Conservation (phyloP, 108 stramenopile genomes). For the Seminavis robusta region DNA sequence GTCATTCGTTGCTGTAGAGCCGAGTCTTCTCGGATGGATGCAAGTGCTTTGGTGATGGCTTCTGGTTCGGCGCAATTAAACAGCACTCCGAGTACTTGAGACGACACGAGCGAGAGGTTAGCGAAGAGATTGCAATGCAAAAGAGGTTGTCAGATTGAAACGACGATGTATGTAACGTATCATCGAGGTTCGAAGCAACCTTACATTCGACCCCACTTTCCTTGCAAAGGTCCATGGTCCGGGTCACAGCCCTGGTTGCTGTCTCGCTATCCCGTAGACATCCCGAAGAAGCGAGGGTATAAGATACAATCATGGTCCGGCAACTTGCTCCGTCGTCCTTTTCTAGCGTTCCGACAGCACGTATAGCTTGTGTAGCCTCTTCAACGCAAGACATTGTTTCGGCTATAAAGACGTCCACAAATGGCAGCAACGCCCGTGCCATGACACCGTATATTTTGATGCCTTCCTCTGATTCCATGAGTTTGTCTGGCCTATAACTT, state of each 20-base stretch:
- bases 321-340: neutral
- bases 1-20: constrained; percentile 11
- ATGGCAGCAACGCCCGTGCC: constrained; percentile 43
- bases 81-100: constrained; percentile 52
- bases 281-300: constrained; percentile 54
- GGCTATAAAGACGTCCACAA: constrained; percentile 67
- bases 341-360: constrained; percentile 35
- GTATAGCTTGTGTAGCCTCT: constrained; percentile 68
- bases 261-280: constrained; percentile 58
- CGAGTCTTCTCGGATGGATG: constrained; percentile 25
- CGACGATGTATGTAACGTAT: too few species aligned
- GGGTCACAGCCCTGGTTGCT: constrained; percentile 8
- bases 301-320: constrained; percentile 61
- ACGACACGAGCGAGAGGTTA: too few species aligned
- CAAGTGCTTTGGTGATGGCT: constrained; percentile 62
- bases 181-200: too few species aligned
- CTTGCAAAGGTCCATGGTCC: neutral
- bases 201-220: neutral
- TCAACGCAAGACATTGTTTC: constrained; percentile 80
- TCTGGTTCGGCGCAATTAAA: constrained; percentile 86
- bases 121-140: too few species aligned
- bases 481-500: constrained; percentile 71
- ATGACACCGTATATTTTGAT: constrained; percentile 42
- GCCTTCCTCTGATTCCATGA: constrained; percentile 55
- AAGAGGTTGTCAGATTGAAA: too few species aligned